Evolutionary conservation across 331 rosid species (phyloP), one percentile per base, ranked within the genome.

Genomic region (Quercus tomentella): DNA sequence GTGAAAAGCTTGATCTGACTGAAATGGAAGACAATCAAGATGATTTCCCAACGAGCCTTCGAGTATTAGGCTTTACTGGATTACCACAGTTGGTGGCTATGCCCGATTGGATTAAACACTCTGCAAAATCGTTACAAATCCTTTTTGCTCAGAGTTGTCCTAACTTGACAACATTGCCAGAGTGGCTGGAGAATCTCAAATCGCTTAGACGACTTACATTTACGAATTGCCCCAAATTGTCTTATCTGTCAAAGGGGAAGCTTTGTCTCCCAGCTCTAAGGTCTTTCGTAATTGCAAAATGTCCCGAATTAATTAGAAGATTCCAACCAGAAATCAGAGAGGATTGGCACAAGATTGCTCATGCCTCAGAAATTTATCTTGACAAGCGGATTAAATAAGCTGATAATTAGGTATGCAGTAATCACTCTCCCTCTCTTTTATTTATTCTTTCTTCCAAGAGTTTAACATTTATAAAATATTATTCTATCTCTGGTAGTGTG

Each of bases 21-120:
- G 22, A 54, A 35, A 69, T 54, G 15, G 12, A 21, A 3, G 26
- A 31, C 1, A n/a, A 20, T 6, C 26, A 22, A 61, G 70, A 65
- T 22, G 49, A 8, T 7, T 55, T 57, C 28, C 43, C 1, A 4
- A 11, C 8, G 72, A 72, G 23, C 56, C 35, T 77, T 8, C 72
- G 72, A 45, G 1, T 11, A 11, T 6, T 82, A 2, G 0, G 49
- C 12, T 6, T 2, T 7, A 9, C 28, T 16, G 5, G 0, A 3
- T 25, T 82, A 51, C 37, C 60, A 5, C 68, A 56, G 22, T 10
- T 82, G 58, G 56, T 75, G 35, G 14, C 26, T 10, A 21, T 81
- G 35, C 77, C 80, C 18, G 4, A 16, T 2, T 81, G 86, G 85
- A 43, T 82, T 72, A 55, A 31, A 43, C 23, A n/a, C 1, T 66